Evolutionary conservation across 2,329 filamentous ascomycete genomes (phyloP).

Genomic region (Chaetomium olivaceum): DNA sequence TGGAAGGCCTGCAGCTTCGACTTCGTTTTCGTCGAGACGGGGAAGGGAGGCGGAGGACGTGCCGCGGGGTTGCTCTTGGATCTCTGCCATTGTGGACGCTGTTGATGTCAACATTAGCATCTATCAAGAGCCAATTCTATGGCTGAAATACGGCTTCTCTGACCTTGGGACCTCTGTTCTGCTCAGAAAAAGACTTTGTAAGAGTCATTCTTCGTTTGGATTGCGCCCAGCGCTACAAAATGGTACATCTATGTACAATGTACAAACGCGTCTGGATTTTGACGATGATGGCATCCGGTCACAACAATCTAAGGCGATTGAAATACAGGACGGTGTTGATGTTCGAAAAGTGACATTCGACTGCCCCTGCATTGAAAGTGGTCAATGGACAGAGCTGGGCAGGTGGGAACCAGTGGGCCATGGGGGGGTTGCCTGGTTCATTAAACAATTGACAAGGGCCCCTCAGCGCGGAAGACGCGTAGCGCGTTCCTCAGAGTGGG

Average conservation of each 20-base stretch:
- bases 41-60: conserved; percentile 44
- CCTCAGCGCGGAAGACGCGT: conserved; percentile 9
- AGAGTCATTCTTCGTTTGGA: conserved; percentile 15
- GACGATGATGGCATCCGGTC: not conserved
- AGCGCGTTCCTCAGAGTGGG: not conserved
- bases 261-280: not conserved
- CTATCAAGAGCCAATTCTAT: not conserved
- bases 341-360: not conserved
- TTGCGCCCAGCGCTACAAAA: conserved; percentile 6
- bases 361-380: conserved; percentile 4
- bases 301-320: not conserved
- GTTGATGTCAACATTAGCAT: conserved; percentile 13
- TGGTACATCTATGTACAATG: not conserved
- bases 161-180: conserved; percentile 36
- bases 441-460: not conserved
- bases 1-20: conserved; percentile 61
- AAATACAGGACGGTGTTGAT: not conserved
- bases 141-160: not conserved
- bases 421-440: conserved; percentile 4
- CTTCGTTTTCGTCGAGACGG: conserved; percentile 60
- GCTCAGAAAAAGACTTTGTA: conserved; percentile 43
- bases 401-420: conserved; percentile 1
- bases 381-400: not conserved
- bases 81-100: conserved; percentile 54
- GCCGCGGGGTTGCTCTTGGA: conserved; percentile 53